phyloP scores from a whole-genome alignment of 768 basidiomycete species.

The Suillus fuscotomentosus region DNA sequence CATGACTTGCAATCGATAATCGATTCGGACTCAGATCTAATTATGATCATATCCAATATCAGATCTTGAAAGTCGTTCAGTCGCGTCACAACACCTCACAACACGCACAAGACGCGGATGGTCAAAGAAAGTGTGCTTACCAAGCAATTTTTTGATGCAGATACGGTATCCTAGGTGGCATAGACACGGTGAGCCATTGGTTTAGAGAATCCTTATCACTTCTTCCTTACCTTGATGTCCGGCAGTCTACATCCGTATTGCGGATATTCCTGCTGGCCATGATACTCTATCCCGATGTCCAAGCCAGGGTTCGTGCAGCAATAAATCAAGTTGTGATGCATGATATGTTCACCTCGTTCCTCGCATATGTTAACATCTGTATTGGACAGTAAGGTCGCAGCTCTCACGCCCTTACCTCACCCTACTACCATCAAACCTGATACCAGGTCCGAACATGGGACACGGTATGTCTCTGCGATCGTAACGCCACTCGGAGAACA shows the following conservation, averaged over 20 bases:
- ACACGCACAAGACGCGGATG: too few relatives aligned
- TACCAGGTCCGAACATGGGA: slow-evolving; percentile 15
- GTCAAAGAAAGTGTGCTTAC: too few relatives aligned
- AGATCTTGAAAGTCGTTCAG: too few relatives aligned
- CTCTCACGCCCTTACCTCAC: slow-evolving; percentile 2
- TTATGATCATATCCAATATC: too few relatives aligned
- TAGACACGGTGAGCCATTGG: neutral
- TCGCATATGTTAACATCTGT: neutral
- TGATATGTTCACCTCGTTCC: neutral
- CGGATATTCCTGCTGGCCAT: slow-evolving; percentile 28
- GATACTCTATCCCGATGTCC: slow-evolving; percentile 27
- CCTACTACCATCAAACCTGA: slow-evolving; percentile 1
- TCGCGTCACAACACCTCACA: too few relatives aligned
- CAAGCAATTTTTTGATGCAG: neutral
- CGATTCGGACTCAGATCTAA: too few relatives aligned
- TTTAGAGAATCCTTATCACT: slow-evolving; percentile 14
- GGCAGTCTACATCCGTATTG: slow-evolving; percentile 14
- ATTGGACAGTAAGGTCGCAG: neutral
- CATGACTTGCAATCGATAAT: too few relatives aligned
- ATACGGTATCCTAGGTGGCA: neutral
- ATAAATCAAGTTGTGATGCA: slow-evolving; percentile 24
- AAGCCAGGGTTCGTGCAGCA: slow-evolving; percentile 24
- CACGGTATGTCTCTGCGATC: slow-evolving; percentile 27
- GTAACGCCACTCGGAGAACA: slow-evolving; percentile 39
- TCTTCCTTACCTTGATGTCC: slow-evolving; percentile 24